Conservation (phyloP, 306 rosid genomes). For the Herpetospermum pedunculosum region DNA sequence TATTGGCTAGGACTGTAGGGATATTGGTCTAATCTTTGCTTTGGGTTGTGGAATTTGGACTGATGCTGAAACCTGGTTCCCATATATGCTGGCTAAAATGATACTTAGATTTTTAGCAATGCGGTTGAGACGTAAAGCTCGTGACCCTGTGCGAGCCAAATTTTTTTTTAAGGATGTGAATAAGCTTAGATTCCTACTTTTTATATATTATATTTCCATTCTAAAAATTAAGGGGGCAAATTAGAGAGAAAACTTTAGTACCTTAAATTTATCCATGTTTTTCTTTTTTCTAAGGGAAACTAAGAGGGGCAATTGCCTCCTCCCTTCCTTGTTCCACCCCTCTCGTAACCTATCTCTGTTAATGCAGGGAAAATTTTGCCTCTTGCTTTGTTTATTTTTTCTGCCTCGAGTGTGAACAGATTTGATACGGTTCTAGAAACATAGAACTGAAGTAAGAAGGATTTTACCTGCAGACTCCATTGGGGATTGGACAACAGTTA, state of each 20-base stretch:
- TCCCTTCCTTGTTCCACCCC: not conserved
- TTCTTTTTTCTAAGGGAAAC: not conserved
- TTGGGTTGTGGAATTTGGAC: not conserved
- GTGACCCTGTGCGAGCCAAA: not conserved
- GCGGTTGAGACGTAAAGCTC: not conserved
- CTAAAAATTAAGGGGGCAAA: not conserved
- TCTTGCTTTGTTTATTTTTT: not conserved
- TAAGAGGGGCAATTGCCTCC: not conserved
- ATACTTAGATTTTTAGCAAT: not conserved
- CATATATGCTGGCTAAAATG: not conserved
- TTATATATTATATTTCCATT: not conserved
- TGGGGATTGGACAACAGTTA: too few species aligned
- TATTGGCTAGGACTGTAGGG: not conserved
- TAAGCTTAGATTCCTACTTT: not conserved
- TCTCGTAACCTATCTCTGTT: not conserved
- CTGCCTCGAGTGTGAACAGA: not conserved
- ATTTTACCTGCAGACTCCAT: too few species aligned
- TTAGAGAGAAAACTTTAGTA: not conserved
- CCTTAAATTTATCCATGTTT: not conserved
- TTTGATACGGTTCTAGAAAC: not conserved
- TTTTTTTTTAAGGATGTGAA: not conserved
- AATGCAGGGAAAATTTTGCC: not conserved
- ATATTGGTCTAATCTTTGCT: not conserved
- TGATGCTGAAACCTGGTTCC: not conserved
- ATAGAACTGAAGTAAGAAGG: not conserved